Base-by-base conservation (phyloP, 1,139 yeast genomes). In the Komagataea norvegica region DNA sequence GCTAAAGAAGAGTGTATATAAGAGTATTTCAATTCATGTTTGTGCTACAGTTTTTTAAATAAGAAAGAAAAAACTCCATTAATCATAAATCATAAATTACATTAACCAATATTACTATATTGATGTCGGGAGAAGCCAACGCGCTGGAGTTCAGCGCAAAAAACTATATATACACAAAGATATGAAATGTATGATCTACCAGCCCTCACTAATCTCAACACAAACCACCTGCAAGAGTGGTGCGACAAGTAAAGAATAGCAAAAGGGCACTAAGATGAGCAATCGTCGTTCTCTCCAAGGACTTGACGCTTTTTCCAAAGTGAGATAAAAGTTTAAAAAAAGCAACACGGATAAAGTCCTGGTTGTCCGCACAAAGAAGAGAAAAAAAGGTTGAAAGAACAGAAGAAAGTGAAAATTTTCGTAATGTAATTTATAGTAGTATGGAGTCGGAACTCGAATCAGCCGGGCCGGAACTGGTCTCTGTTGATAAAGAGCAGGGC, bases 301-400 rank as follows among this genome's bases (percentile, higher is more conserved):
- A 74, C 80, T 68, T 70, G 81, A 75, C 81, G 75, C 80, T 68
- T 69, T 61, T 55, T 57, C 56, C 57, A 54, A 62, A 59, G 65
- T 52, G 45, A 45, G 49, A 49, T 46, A 55, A 49, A 51, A 56
- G 52, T 54, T 55, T 56, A 59, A 60, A 62, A 59, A 64, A 70
- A 70, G 79, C 80, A 75, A 75, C 81, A 75, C 81, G 80, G 77
- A 60, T 60, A 58, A 48, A 70, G 79, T 73, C 74, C 74, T 70
- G 81, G 81, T 70, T 73, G 75, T 70, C 81, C 81, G 82, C 81
- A 76, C 56, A 45, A 31, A 40, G 51, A 46, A 45, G 29, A 36
- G 42, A 33, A 44, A 40, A 37, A 40, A 38, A 42, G 20, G 17
- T 14, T 21, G 3, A 14, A 22, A 25, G 25, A 21, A 11, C 2